phyloP scores from a whole-genome alignment of 73 alveolate genomes.

The Tetrahymena borealis region DNA sequence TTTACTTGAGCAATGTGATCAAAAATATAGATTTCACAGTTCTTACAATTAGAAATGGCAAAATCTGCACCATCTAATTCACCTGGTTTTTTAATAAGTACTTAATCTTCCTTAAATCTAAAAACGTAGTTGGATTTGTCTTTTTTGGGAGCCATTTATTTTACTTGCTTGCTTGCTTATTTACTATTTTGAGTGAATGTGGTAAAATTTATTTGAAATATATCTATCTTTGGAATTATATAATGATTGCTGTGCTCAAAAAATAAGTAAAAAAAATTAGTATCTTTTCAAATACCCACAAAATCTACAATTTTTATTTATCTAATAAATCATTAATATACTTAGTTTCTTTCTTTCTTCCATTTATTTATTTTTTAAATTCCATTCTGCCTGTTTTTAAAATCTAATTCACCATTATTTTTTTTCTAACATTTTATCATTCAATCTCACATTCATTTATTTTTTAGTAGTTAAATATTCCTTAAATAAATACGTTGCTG shows the following conservation, averaged over 20 bases:
- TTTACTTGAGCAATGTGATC: constrained; percentile 68
- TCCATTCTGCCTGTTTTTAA: neutral
- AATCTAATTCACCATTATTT: neutral
- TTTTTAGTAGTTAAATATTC: too few relatives aligned
- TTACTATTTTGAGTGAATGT: neutral
- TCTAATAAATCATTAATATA: neutral
- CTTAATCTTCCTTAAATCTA: constrained; percentile 49
- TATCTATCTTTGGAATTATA: too few relatives aligned
- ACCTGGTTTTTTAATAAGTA: constrained; percentile 65
- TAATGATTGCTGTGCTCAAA: too few relatives aligned
- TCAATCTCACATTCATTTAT: too few relatives aligned
- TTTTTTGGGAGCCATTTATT: constrained; percentile 38
- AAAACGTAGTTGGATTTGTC: constrained; percentile 56
- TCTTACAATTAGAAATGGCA: constrained; percentile 48
- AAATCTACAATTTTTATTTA: neutral
- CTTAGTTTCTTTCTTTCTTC: neutral
- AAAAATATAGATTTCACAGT: constrained; percentile 61
- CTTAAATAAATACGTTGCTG: too few relatives aligned
- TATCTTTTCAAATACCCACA: too few relatives aligned
- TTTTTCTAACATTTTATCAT: too few relatives aligned
- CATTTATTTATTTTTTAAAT: neutral
- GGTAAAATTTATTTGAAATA: neutral
- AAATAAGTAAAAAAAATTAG: too few relatives aligned
- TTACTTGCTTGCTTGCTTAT: neutral
- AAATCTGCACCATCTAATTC: constrained; percentile 72